These are phyloP conservation scores for Syncephalastrum contaminatum DNA, from an alignment of 371 early-diverging fungal species.

Conservation along the genomic window DNA sequence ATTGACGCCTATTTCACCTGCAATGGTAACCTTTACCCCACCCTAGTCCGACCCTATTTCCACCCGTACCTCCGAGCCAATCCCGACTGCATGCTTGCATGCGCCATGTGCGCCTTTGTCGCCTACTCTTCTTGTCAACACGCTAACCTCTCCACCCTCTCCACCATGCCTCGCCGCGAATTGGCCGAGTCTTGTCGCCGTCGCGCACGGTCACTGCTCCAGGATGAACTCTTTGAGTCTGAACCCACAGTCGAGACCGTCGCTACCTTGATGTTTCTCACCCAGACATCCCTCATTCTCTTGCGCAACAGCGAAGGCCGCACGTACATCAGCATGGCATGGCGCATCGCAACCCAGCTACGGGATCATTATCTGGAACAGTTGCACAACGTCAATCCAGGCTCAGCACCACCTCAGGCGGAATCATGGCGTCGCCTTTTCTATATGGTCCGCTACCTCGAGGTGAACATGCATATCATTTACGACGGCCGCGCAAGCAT, in stretches of 20 bases:
- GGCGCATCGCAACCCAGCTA: constrained; percentile 37
- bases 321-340: constrained; percentile 28
- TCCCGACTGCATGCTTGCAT: constrained; percentile 22
- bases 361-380: constrained; percentile 20
- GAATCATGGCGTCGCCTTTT: constrained; percentile 44
- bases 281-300: constrained; percentile 23
- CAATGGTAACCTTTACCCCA: constrained; percentile 17
- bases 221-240: constrained; percentile 36
- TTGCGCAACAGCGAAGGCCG: constrained; percentile 35
- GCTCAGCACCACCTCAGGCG: constrained; percentile 20
- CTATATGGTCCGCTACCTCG: constrained; percentile 31
- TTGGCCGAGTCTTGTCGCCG: constrained; percentile 26
- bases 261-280: constrained; percentile 21
- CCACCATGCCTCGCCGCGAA: constrained; percentile 14
- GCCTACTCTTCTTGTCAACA: constrained; percentile 34
- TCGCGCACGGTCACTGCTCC: constrained; percentile 24
- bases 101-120: constrained; percentile 30
- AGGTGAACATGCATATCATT: constrained; percentile 25
- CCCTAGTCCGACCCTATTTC: constrained; percentile 26
- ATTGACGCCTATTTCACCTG: constrained; percentile 30
- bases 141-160: constrained; percentile 10
- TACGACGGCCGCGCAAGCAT: constrained; percentile 27
- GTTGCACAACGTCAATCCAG: constrained; percentile 3
- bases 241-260: constrained; percentile 27
- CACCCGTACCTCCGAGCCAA: constrained; percentile 18